Base-by-base conservation (phyloP, 768 basidiomycete genomes). In the Amanita pallidorosea region DNA sequence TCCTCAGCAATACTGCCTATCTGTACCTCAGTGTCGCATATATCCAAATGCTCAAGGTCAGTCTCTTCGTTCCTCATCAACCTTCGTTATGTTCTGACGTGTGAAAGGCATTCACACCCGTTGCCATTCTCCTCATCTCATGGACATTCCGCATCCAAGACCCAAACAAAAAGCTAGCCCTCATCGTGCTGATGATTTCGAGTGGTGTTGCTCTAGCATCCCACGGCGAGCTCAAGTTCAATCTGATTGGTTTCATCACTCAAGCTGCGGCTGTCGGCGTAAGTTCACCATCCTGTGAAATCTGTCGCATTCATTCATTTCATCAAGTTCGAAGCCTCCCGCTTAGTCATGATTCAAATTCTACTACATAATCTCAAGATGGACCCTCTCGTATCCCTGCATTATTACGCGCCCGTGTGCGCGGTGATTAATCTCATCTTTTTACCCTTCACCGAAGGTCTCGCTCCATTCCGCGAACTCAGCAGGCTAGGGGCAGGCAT, bases 391-490 rank as follows among this genome's bases (percentile, higher is more conserved):
- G 88, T 92, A 18, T 96, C 93, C 5, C 67, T 98, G 47, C 89
- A 98, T 71, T 97, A 95, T 71, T 96, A 93, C 62, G 93, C 94
- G 8, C 93, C 93, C 12, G 89, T 97, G 47, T 98, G 95, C 65
- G 92, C 95, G 0, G 64, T 72, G 54, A 88, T 98, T 71, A 97
- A 96, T 65, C 76, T 91, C 20, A 63, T 79, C 49, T 72, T 95
- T 55, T 67, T 98, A 17, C 92, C 93, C 6, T 89, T 97, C 71
- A 94, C 90, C 0, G 95, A 98, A 65, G 92, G 95, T 1, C 67
- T 88, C 11, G 85, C 76, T 7, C 95, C 95, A 0, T 90, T 98
- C 72, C 77, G 79, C 56, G 84, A 81, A 43, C 67, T 91, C 40
- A 66, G 69, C 22, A 67, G 74, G 22, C 65, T 89, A 45, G 86